Evolutionary conservation across 257 asterid species (phyloP), one percentile per base, ranked within the genome.

Genomic region (Solanum gracilifrons): DNA sequence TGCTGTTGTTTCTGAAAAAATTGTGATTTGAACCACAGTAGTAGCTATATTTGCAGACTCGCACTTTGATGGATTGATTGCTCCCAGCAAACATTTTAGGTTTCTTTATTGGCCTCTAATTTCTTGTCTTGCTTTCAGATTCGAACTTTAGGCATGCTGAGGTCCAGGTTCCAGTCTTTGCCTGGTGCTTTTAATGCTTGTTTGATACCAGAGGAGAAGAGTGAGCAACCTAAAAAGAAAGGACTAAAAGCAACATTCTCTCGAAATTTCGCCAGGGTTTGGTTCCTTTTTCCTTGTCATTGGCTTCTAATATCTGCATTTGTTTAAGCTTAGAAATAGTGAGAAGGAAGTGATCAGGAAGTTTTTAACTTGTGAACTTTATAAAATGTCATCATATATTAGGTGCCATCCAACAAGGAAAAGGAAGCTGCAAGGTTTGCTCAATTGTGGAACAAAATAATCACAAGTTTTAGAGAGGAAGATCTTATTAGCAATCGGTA

Each of bases 371-470:
- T 31, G 87, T 39, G 58, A 29, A 33, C 46, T 8, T 73, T 21
- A 36, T 86, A 73, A 89, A 41, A 79, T 87, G 64, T 41, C 76
- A 82, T 68, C 20, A 20, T 18, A 5, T 80, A 87, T 80, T 91
- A 97, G 99, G 94, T 94, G 79, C 97, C 95, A 82, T 95, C 99
- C 89, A 94, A 92, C 72, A 92, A 93, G 88, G 99, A 95, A 90
- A 96, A 94, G 90, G 96, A 91, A 90, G 98, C 99, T 89, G 99
- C 99, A 39, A 94, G 98, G 90, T 97, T 97, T 94, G 99, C 99
- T 90, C 99, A 97, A 91, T 88, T 97, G 92, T 97, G 99, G 99
- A 97, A 97, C 93, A 94, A 95, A 93, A 97, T 97, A 60, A 93
- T 97, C 88, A 92, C 98, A 73, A 97, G 99, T 91, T 97, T 97